Evolutionary conservation across 2,329 filamentous ascomycete genomes (phyloP).

Genomic region (Diplodia seriata): DNA sequence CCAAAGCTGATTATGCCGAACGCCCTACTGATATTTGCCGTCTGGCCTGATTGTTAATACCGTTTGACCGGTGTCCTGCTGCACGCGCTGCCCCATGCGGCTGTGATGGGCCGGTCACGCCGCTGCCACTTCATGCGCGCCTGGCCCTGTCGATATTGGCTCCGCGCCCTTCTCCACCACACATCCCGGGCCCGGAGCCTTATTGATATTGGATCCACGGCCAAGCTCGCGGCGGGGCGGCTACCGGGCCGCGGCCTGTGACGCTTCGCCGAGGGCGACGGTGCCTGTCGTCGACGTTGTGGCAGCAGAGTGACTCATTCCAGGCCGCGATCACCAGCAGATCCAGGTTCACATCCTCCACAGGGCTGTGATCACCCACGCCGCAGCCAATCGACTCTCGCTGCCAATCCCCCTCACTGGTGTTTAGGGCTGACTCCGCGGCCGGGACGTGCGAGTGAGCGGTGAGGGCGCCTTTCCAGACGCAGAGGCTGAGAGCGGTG

Average conservation of each 20-base stretch:
- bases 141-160: conserved; percentile 27
- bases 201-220: conserved; percentile 27
- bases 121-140: conserved; percentile 25
- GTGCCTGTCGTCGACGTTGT: background rate
- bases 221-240: conserved; percentile 26
- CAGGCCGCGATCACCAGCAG: conserved; percentile 19
- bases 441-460: conserved; percentile 27
- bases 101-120: conserved; percentile 25
- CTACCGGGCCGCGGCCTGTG: conserved; percentile 5
- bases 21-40: conserved; percentile 28
- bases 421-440: conserved; percentile 22
- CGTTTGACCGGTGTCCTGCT: conserved; percentile 6
- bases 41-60: conserved; percentile 27
- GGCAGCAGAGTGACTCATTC: conserved; percentile 15
- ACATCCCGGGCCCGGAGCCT: conserved; percentile 5
- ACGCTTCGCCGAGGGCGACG: conserved; percentile 13
- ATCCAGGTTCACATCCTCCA: conserved; percentile 30
- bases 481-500: conserved; percentile 16
- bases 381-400: conserved; percentile 1
- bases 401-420: conserved; percentile 24
- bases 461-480: conserved; percentile 20
- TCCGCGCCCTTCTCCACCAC: conserved; percentile 15
- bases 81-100: conserved; percentile 13
- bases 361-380: conserved; percentile 27
- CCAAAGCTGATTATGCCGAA: conserved; percentile 27